phyloP scores from a whole-genome alignment of 179 eudicot genomes.

The Silene vulgaris region DNA sequence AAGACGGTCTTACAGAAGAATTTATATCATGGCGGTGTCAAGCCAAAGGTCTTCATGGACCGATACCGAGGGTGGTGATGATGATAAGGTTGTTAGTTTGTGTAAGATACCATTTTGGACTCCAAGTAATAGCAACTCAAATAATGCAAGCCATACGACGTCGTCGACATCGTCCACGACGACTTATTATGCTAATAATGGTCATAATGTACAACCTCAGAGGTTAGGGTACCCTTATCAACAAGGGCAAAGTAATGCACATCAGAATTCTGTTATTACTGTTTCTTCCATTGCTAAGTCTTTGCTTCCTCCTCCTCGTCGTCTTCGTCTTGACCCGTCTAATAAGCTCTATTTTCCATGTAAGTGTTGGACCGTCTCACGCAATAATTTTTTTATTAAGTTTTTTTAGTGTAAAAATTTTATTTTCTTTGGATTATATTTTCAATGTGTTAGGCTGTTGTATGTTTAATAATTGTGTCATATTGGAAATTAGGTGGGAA shows the following conservation, averaged over 20 bases:
- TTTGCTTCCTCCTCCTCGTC: slow-evolving; percentile 52
- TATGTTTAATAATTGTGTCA: background rate
- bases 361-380: slow-evolving; percentile 10
- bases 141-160: background rate
- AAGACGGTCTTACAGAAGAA: too few relatives aligned
- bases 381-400: background rate
- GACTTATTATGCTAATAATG: background rate
- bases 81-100: slow-evolving; percentile 25
- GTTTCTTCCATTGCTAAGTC: slow-evolving; percentile 48
- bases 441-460: background rate
- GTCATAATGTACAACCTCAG: slow-evolving; percentile 19
- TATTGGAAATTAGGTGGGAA: too few relatives aligned
- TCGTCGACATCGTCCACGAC: background rate
- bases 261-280: slow-evolving; percentile 9
- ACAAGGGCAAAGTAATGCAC: slow-evolving; percentile 7
- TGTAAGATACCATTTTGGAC: slow-evolving; percentile 31
- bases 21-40: slow-evolving; percentile 5
- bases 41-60: slow-evolving; percentile 20
- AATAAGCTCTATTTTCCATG: slow-evolving; percentile 62
- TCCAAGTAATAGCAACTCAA: background rate
- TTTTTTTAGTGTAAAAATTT: background rate
- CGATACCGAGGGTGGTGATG: slow-evolving; percentile 9
- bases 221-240: slow-evolving; percentile 15
- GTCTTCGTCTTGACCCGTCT: slow-evolving; percentile 66
- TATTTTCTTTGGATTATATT: background rate